Percentiles rank a stretch among this genome's conserved stretches.
phyloP scores from a whole-genome alignment of 345 rosid species.

The Salix viminalis region DNA sequence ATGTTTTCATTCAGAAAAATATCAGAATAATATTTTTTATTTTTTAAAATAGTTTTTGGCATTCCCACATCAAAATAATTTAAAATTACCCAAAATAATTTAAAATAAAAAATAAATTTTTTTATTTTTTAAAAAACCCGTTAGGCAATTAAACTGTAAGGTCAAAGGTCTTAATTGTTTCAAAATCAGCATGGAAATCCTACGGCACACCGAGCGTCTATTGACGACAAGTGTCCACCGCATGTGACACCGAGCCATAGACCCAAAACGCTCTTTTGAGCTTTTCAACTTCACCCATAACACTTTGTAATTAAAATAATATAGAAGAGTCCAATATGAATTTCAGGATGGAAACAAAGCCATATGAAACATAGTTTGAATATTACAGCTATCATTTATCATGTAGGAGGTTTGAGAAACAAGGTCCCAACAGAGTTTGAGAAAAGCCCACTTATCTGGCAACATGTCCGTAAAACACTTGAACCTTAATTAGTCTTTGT shows the following conservation, averaged over 20 bases:
- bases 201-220: neutral
- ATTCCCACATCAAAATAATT: no score
- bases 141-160: no score
- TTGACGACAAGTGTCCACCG: neutral
- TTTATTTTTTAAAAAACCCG: no score
- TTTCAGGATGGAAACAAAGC: neutral
- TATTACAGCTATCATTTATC: neutral
- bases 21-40: no score
- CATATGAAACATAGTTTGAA: neutral
- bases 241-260: neutral
- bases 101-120: no score
- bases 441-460: constrained; percentile 30
- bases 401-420: constrained; percentile 41
- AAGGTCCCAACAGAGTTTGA: constrained; percentile 40
- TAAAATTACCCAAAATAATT: no score
- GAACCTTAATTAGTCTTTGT: neutral
- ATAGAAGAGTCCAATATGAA: neutral
- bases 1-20: no score
- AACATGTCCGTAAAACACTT: constrained; percentile 13
- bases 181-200: neutral
- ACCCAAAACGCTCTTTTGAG: neutral
- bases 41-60: no score
- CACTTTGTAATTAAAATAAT: no score
- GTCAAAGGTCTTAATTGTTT: neutral
- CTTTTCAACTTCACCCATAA: neutral